Evolutionary conservation across 1,139 yeast genomes (phyloP), one percentile per base, ranked within the genome.

Genomic region (Suhomyces yuchorum): DNA sequence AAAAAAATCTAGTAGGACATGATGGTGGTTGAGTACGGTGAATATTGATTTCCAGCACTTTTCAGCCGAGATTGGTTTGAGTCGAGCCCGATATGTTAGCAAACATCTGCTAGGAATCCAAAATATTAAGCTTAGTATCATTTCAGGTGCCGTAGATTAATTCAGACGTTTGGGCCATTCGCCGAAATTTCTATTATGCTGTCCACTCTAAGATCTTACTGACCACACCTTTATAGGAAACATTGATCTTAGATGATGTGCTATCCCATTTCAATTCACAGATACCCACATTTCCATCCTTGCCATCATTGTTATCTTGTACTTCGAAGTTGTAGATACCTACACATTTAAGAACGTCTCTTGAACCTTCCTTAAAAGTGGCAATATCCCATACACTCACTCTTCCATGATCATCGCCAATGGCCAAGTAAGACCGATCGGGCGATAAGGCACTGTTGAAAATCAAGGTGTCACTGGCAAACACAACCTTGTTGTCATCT

Each of bases 351-450:
- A 67, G 48, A 8, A 51, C 40, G 11, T 52, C 56, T 18, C 37
- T 49, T 3, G 51, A 48, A 39, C 49, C 52, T 5, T 50, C 42
- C 40, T 51, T 59, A 39, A 30, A 14, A 2, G 49, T 46, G 28
- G 53, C 39, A 1, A 80, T 60, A 52, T 78, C 78, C 86, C 87
- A 84, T 1, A 84, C 57, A 2, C 77, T 60, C 11, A 84, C 70
- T 37, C 72, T 71, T 0, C 91, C 91, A 39, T 75, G 78, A 50
- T 81, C 78, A 51, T 85, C 87, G 1, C 87, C 92, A 2, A 84
- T 65, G 0, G 85, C 91, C 34, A 85, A 61, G 58, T 65, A 74
- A 26, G 66, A 62, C 34, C 68, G 66, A 56, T 79, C 70, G 1
- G 82, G 80, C 1, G 87, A 80, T 12, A 84, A 53, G 1, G 74